Base-by-base conservation (phyloP, 2,329 filamentous ascomycete genomes). In the Aspergillus sp. region DNA sequence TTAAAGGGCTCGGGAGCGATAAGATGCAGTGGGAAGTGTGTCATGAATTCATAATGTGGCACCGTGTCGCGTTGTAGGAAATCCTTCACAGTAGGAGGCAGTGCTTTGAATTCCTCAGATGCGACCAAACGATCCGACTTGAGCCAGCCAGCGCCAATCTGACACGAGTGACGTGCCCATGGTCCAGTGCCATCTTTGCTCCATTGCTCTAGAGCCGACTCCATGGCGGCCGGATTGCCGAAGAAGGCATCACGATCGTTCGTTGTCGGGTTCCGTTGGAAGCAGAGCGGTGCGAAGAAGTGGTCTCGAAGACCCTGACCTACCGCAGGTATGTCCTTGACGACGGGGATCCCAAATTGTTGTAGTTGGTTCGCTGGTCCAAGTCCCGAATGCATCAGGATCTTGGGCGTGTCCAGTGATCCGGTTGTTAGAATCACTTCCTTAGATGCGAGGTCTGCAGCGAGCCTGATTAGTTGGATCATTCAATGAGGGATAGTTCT, bases 31-130 rank as follows among this genome's bases (percentile, higher is more conserved):
- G 79, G 78, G 59, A 81, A 76, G 59, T 83, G 80, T 1, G 77
- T 80, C 8, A 81, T 58, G 15, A 88, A 69, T 65, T 89, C 87
- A 63, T 80, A 87, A 51, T 84, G 80, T 0, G 87, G 87, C 2
- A 88, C 78, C 0, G 82, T 85, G 13, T 80, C 75, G 19, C 76
- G 76, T 47, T 68, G 70, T 1, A 89, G 69, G 61, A 79, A 82
- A 0, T 73, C 69, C 65, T 83, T 79, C 9, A 79, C 74, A 0
- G 74, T 58, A 0, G 63, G 57, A 0, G 84, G 80, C 0, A 89
- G 75, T 1, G 72, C 78, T 43, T 80, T 70, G 68, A 85, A 87
- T 65, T 88, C 83, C 0, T 76, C 64, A 0, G 76, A 78, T 0
- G 70, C 57, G 1, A 73, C 67, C 2, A 86, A 67, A 1, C 66